These are phyloP conservation scores for Marasmius oreades DNA, from an alignment of 1,284 basidiomycete genomes.

Conservation along the genomic window DNA sequence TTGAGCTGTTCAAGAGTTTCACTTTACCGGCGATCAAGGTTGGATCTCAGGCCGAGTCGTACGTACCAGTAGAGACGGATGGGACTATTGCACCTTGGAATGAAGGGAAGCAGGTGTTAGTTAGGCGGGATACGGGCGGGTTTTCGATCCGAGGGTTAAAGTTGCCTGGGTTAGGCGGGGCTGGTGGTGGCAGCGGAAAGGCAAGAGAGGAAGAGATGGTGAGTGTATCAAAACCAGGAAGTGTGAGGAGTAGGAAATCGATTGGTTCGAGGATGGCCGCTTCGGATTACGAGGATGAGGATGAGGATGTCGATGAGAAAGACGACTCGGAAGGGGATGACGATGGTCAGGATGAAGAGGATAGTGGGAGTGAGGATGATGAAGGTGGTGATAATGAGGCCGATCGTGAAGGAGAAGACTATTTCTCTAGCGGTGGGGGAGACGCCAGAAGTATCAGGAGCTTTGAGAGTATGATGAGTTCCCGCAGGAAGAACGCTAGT, in stretches of 20 bases:
- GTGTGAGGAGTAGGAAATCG: constrained; percentile 8
- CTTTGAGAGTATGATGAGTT: constrained; percentile 79
- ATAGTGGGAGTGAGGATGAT: constrained; percentile 30
- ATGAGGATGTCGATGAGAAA: constrained; percentile 27
- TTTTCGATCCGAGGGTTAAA: constrained; percentile 14
- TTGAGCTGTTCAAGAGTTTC: constrained; percentile 76
- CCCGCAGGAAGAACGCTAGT: constrained; percentile 35
- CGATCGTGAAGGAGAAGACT: constrained; percentile 31
- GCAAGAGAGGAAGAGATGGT: constrained; percentile 15
- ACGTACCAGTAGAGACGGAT: constrained; percentile 11
- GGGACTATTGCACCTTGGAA: constrained; percentile 35
- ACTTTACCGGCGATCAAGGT: constrained; percentile 18
- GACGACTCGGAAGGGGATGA: constrained; percentile 31
- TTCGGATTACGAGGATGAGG: constrained; percentile 24
- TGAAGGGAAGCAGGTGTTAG: constrained; percentile 25
- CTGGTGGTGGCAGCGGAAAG: constrained; percentile 21
- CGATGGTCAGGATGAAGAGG: constrained; percentile 32
- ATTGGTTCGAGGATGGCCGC: constrained; percentile 6
- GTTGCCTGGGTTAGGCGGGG: constrained; percentile 9
- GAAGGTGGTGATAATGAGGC: constrained; percentile 27
- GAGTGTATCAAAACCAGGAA: constrained; percentile 14
- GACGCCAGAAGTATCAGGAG: constrained; percentile 72
- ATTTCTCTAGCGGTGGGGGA: constrained; percentile 36
- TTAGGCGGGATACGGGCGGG: constrained; percentile 51
- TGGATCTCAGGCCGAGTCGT: constrained; percentile 1